Percentiles rank a stretch among this genome's conserved stretches.
Evolutionary conservation across 2,329 filamentous ascomycete genomes (phyloP).

Genomic region (Chalara sp.): DNA sequence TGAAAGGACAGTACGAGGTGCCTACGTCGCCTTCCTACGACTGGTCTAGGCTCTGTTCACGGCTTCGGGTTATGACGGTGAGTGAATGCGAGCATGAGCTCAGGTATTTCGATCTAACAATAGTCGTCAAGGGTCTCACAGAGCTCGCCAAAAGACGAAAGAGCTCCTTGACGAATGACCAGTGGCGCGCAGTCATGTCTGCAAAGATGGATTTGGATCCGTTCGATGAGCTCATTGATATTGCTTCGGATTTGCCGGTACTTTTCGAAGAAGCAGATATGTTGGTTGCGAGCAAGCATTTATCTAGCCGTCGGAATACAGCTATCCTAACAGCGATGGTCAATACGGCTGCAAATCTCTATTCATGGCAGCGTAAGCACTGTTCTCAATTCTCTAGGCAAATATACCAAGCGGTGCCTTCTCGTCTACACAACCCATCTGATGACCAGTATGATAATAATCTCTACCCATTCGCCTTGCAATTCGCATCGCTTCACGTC

Average conservation of each 20-base stretch:
- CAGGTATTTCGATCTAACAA: background rate
- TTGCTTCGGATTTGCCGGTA: background rate
- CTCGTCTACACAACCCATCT: conserved; percentile 2
- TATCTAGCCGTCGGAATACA: background rate
- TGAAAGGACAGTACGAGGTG: background rate
- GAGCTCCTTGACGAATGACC: background rate
- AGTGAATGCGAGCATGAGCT: background rate
- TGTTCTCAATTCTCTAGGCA: background rate
- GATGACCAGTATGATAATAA: conserved; percentile 4
- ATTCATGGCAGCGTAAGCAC: background rate
- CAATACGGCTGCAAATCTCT: background rate
- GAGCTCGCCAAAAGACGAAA: background rate
- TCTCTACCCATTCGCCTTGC: conserved; percentile 5
- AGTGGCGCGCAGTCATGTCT: too few species aligned
- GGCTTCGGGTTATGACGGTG: background rate
- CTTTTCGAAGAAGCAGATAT: background rate
- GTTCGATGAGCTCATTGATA: background rate
- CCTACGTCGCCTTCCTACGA: background rate
- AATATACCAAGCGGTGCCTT: conserved; percentile 1
- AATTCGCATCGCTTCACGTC: conserved; percentile 2
- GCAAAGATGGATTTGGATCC: background rate
- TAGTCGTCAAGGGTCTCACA: conserved; percentile 1
- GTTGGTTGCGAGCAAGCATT: background rate
- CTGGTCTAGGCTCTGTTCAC: conserved; percentile 1
- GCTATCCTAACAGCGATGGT: background rate